phyloP scores from a whole-genome alignment of 78 protist species.

The Chrysochromulina tobinii region DNA sequence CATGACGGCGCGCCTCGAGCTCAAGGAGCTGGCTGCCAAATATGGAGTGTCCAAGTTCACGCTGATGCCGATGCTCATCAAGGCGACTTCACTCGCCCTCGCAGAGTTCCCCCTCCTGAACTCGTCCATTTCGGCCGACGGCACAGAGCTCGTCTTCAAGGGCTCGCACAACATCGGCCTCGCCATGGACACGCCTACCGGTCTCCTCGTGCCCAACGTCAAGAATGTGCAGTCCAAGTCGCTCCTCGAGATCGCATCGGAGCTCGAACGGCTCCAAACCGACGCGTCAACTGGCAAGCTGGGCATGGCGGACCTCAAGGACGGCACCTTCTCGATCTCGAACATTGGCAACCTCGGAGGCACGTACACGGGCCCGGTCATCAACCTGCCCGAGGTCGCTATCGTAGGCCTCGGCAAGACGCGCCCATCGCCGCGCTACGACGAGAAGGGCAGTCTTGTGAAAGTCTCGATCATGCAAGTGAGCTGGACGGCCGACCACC shows the following conservation, averaged over 20 bases:
- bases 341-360: conserved; percentile 95
- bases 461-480: conserved; percentile 53
- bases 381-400: conserved; percentile 79
- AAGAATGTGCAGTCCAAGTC: conserved; percentile 79
- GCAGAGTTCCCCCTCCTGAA: conserved; percentile 80
- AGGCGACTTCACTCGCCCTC: conserved; percentile 87
- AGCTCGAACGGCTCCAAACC: conserved; percentile 81
- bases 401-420: conserved; percentile 61
- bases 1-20: not conserved
- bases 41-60: conserved; percentile 43
- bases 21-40: conserved; percentile 59
- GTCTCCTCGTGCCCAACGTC: conserved; percentile 92
- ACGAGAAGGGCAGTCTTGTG: conserved; percentile 54
- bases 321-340: conserved; percentile 89
- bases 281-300: conserved; percentile 38
- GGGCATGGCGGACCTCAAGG: conserved; percentile 52
- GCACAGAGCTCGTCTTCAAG: too few relatives aligned
- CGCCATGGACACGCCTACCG: conserved; percentile 93
- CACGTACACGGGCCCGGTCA: conserved; percentile 83
- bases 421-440: conserved; percentile 79
- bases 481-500: conserved; percentile 90
- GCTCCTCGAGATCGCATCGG: conserved; percentile 86
- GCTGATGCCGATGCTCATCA: not conserved
- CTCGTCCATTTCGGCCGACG: conserved; percentile 50
- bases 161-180: conserved; percentile 87